Conservation (phyloP, 225 moss, liverwort and hornwort genomes). For the Pseudoscleropodium purum region DNA sequence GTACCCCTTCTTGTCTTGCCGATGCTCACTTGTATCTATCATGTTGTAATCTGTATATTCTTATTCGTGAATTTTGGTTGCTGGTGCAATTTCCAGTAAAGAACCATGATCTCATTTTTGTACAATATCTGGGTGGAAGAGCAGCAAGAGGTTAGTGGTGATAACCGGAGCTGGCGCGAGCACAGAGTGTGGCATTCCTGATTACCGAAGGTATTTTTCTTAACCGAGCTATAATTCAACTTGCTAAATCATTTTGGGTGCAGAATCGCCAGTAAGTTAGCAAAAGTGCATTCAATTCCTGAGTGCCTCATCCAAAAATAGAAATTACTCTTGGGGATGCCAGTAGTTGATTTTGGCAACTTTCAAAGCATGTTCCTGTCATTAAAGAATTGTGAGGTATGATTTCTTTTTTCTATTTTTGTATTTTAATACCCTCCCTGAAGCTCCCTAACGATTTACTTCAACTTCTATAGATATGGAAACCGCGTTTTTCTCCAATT, state of each 20-base stretch:
- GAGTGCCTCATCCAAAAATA: background rate
- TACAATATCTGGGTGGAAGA: constrained; percentile 20
- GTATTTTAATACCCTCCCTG: background rate
- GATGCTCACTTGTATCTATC: background rate
- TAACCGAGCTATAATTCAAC: background rate
- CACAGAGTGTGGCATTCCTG: constrained; percentile 94
- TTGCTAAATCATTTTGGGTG: background rate
- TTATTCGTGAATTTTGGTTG: background rate
- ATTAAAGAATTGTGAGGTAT: background rate
- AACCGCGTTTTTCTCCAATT: background rate
- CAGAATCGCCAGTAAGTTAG: background rate
- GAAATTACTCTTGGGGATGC: background rate
- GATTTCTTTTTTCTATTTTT: background rate
- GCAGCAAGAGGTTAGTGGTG: constrained; percentile 78
- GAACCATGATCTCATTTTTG: background rate
- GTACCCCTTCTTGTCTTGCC: constrained; percentile 5
- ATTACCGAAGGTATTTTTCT: constrained; percentile 70
- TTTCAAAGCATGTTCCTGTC: background rate
- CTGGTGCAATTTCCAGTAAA: background rate
- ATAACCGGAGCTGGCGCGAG: constrained; percentile 88
- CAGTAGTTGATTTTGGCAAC: background rate
- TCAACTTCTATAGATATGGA: background rate
- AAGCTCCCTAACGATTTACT: background rate
- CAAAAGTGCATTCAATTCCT: background rate
- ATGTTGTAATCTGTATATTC: background rate